Evolutionary conservation across 1,284 basidiomycete genomes (phyloP).

Genomic region (Moniliophthora roreri): DNA sequence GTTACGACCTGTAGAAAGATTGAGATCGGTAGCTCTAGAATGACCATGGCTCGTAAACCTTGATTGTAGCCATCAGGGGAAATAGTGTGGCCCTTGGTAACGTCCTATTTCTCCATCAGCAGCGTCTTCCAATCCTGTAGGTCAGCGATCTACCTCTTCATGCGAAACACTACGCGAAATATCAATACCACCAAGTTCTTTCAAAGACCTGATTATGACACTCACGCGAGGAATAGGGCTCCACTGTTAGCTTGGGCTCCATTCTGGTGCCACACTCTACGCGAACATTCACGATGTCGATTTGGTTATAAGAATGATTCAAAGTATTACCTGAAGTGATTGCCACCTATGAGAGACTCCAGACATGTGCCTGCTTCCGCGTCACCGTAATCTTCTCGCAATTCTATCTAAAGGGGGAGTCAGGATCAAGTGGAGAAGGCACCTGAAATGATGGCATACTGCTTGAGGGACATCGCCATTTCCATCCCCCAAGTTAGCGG

Average conservation of each 20-base stretch:
- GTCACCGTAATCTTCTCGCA: conserved; percentile 59
- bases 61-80: conserved; percentile 55
- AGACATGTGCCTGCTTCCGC: conserved; percentile 54
- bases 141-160: conserved; percentile 44
- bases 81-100: conserved; percentile 46
- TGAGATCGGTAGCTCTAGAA: neutral
- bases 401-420: conserved; percentile 47
- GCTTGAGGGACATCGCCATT: conserved; percentile 50
- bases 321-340: conserved; percentile 55
- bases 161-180: conserved; percentile 48
- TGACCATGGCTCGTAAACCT: conserved; percentile 34
- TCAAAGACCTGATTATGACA: conserved; percentile 5
- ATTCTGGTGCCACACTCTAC: conserved; percentile 59
- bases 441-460: neutral
- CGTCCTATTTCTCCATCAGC: conserved; percentile 25
- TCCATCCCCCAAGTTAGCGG: conserved; percentile 28
- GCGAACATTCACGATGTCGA: neutral
- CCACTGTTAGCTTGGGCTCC: conserved; percentile 53
- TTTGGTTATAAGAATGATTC: neutral
- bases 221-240: conserved; percentile 67
- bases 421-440: conserved; percentile 26
- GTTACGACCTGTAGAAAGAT: conserved; percentile 32
- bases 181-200: neutral
- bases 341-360: conserved; percentile 63
- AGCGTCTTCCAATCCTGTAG: no score